Evolutionary conservation across 768 basidiomycete genomes (phyloP).

Genomic region (Polyporus arcularius): DNA sequence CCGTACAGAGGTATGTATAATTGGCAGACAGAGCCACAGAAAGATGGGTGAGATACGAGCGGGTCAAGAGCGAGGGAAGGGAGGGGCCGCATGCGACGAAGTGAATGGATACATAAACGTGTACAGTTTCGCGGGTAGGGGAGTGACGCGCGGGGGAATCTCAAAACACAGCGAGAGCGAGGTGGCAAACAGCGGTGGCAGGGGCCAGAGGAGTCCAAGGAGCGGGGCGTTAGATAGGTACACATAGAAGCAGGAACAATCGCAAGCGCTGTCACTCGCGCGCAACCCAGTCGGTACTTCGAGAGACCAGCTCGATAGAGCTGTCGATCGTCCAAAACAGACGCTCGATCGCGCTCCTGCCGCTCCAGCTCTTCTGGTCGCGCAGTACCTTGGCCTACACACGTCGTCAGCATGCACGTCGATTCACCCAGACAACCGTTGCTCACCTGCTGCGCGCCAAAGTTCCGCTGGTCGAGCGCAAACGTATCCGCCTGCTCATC

Average conservation of each 20-base stretch:
- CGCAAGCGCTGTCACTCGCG: constrained; percentile 25
- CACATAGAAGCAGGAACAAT: not conserved
- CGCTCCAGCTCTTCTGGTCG: constrained; percentile 95
- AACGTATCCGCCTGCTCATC: constrained; percentile 92
- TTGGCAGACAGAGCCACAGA: not conserved
- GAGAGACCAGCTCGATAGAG: constrained; percentile 81
- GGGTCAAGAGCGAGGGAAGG: not conserved
- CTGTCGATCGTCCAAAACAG: constrained; percentile 93
- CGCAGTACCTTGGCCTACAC: constrained; percentile 90
- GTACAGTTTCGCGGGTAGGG: not conserved
- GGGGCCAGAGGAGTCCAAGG: not conserved
- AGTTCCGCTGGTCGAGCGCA: constrained; percentile 91
- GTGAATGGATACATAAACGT: not conserved
- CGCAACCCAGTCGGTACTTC: constrained; percentile 82
- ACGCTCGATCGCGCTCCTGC: constrained; percentile 86
- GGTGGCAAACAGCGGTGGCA: not conserved
- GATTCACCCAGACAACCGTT: not conserved
- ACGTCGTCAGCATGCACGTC: constrained; percentile 1
- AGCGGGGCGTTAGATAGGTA: not conserved
- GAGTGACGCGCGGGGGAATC: not conserved
- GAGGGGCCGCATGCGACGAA: not conserved
- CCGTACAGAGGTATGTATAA: not conserved
- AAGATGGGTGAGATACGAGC: constrained; percentile 2
- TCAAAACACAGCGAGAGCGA: not conserved
- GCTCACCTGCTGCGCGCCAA: constrained; percentile 93